Base-by-base conservation (phyloP, 2,329 filamentous ascomycete species). In the Cladophialophora bantiana region DNA sequence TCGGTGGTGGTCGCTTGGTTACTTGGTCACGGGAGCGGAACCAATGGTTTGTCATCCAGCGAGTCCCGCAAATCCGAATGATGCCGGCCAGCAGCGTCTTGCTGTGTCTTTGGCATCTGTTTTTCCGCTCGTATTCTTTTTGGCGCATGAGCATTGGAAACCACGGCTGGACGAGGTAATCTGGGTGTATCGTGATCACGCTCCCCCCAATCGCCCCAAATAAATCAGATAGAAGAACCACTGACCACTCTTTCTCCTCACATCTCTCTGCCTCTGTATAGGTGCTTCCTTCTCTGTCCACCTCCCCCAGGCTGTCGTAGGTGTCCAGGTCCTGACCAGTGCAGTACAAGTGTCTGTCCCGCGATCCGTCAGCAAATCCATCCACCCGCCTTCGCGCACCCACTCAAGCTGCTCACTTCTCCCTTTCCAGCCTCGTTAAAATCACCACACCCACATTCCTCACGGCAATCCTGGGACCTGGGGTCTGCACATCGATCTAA, bases 351-450 rank as follows among this genome's bases (percentile, higher is more conserved):
- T 50, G 5, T 20, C 45, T 31, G 18, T 9, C 20, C 7, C 2
- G 5, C 9, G 18, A 50, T 26, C 18, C 18, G 45, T 50, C 45
- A 50, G 18, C 45, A 50, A 50, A 18, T 50, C 18, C 45, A 50
- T 50, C 45, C 45, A 31, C 40, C n/a, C 40, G 40, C 40, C 40
- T 1, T 42, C 13, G 13, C 15, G 40, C 40, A 42, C 20, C 45
- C 18, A 26, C 45, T 18, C 18, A 50, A 50, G 26, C 26, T 50
- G 18, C 31, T 50, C 45, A 50, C 45, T 31, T 50, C 45, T 50
- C 45, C 45, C 45, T 50, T 50, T 50, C 45, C 45, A 50, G 45
- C 45, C 45, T 50, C 45, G 45, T 50, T 50, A 50, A 50, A 50
- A 31, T 50, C 45, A 50, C 45, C 18, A 50, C 18, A 50, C 12